Evolutionary conservation across 1,284 basidiomycete genomes (phyloP), one percentile per base, ranked within the genome.

Genomic region (Abortiporus biennis): DNA sequence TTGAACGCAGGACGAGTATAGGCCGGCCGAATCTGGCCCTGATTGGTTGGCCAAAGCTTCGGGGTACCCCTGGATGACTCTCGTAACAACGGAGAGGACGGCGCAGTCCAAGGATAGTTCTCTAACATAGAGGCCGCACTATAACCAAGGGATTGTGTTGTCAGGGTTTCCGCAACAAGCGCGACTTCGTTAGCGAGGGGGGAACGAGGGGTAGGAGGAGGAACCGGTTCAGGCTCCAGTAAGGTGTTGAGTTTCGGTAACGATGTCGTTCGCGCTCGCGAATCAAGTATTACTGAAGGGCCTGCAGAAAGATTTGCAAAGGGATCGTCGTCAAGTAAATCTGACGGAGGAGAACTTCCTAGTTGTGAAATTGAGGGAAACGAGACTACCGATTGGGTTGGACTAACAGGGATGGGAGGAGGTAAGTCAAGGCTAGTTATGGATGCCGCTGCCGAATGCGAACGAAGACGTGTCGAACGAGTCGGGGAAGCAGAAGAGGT

Each of bases 321-420:
- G 3, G 82, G 82, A 53, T 85, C 82, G 40, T 79, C 76, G 53
- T 84, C 82, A 15, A 83, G 64, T 12, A 81, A 66, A 52, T 74
- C 73, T 6, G 56, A 56, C 0, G 61, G 60, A 5, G 63, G 62
- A 16, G 63, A 61, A 40, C 58, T 49, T 8, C 54, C 44, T 15
- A 51, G 42, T 1, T 54, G 45, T 4, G 49, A 43, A 45, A 49
- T 22, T 20, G 50, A 46, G 32, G 43, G 6, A 48, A 40, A 8
- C 46, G 48, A 4, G 42, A 49, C 5, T 46, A 43, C 30, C 43
- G 47, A 13, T 13, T 15, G 13, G 45, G 47, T 24, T 40, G 46
- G 13, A 49, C 45, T 3, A 48, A 58, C 38, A 48, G 46, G 34
- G 40, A 46, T 47, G 15, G 45, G 49, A 41, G 43, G 50, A 36